Percentiles rank a stretch among this genome's conserved stretches.
Evolutionary conservation across 2,329 filamentous ascomycete species (phyloP).

Genomic region (Penicillium griseofulvum): DNA sequence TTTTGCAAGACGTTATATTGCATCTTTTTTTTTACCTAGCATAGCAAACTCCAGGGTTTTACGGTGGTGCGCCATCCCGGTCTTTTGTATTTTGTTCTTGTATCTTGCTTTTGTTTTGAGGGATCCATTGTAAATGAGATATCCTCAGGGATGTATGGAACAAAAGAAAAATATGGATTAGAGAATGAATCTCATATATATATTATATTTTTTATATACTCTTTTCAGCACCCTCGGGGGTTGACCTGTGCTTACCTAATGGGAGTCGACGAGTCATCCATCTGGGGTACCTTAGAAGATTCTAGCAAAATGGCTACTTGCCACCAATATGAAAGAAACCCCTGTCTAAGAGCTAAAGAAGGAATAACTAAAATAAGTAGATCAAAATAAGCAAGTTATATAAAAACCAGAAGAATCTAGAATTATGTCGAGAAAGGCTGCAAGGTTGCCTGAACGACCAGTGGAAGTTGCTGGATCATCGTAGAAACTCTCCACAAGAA

Average conservation of each 20-base stretch:
- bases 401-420: constrained; percentile 18
- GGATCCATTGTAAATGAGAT: background rate
- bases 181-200: background rate
- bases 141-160: background rate
- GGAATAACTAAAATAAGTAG: background rate
- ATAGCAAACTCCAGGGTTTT: constrained; percentile 38
- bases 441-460: constrained; percentile 23
- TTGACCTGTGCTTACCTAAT: background rate
- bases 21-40: constrained; percentile 30
- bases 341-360: background rate
- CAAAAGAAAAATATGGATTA: background rate
- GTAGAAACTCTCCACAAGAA: constrained; percentile 37
- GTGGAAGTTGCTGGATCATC: constrained; percentile 42
- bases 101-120: background rate
- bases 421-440: constrained; percentile 3
- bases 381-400: background rate
- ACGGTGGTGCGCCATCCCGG: constrained; percentile 18
- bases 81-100: constrained; percentile 19
- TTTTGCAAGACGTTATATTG: constrained; percentile 17
- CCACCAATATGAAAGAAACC: background rate
- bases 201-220: too few relatives aligned
- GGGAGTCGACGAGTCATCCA: background rate
- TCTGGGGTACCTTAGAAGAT: constrained; percentile 1
- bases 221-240: too few relatives aligned
- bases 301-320: background rate